A percentile compares a stretch with the other conserved stretches of the same genome.
Evolutionary conservation across 2,329 filamentous ascomycete species (phyloP).

Genomic region (Penicillium aurantiogriseum): DNA sequence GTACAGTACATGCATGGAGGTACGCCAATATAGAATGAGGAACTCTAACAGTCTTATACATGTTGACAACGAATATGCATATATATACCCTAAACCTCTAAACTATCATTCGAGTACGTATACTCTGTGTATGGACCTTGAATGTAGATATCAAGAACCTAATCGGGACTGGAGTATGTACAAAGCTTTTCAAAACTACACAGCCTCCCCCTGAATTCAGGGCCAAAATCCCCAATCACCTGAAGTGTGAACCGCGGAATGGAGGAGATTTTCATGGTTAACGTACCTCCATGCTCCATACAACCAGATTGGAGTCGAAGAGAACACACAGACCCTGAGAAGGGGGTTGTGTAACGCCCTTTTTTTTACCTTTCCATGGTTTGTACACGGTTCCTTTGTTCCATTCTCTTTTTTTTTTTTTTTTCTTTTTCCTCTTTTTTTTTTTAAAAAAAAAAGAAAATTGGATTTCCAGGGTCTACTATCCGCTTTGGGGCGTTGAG

Average conservation of each 20-base stretch:
- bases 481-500: conserved; percentile 10
- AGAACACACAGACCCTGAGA: conserved; percentile 21
- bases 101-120: neutral
- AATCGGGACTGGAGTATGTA: conserved; percentile 4
- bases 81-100: neutral
- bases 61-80: no score
- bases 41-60: neutral
- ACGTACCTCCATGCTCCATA: neutral
- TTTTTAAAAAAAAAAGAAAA: no score
- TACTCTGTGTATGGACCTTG: neutral
- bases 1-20: neutral
- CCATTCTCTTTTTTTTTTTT: neutral
- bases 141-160: conserved; percentile 1
- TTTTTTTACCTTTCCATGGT: conserved; percentile 6
- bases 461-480: conserved; percentile 22
- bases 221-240: conserved; percentile 8
- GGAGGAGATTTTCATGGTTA: conserved; percentile 6
- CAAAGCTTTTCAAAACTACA: conserved; percentile 13
- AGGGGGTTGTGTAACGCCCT: conserved; percentile 10
- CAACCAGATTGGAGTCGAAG: neutral
- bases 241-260: conserved; percentile 15
- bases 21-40: neutral
- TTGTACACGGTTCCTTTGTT: conserved; percentile 1
- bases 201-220: conserved; percentile 28
- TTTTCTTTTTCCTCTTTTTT: conserved; percentile 5